phyloP scores from a whole-genome alignment of 495 filamentous ascomycete species.

The Penicillium daleae region DNA sequence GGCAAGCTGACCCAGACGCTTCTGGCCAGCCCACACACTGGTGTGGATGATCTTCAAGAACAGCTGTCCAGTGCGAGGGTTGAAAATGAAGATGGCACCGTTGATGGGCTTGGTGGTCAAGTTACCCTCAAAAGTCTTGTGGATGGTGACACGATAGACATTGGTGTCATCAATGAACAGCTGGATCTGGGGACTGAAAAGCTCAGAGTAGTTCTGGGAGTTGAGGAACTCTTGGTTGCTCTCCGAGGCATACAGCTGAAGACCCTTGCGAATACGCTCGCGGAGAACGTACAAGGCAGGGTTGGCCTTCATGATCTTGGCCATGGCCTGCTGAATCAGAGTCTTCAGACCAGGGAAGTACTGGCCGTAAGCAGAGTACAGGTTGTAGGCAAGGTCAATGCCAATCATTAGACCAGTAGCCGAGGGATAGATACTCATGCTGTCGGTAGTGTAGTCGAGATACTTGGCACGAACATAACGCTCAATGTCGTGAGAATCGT shows the following conservation, averaged over 20 bases:
- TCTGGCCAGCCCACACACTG: slow-evolving; percentile 98
- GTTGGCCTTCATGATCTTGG: slow-evolving; percentile 99
- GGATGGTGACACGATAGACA: slow-evolving; percentile 98
- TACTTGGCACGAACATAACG: slow-evolving; percentile 98
- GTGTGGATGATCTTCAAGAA: slow-evolving; percentile 99
- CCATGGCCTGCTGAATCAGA: slow-evolving; percentile 97
- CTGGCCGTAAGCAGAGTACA: slow-evolving; percentile 96
- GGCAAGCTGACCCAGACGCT: slow-evolving; percentile 96
- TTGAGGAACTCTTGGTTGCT: slow-evolving; percentile 99
- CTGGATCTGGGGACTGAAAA: slow-evolving; percentile 99
- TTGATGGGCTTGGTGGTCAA: slow-evolving; percentile 99
- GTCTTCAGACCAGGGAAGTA: slow-evolving; percentile 98
- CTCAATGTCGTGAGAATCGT: slow-evolving; percentile 99
- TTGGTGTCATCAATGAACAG: slow-evolving; percentile 99
- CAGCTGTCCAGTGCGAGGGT: slow-evolving; percentile 93
- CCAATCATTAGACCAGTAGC: slow-evolving; percentile 98
- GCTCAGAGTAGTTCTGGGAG: slow-evolving; percentile 98
- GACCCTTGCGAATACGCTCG: slow-evolving; percentile 97
- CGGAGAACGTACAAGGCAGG: slow-evolving; percentile 94
- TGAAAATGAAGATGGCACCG: slow-evolving; percentile 99
- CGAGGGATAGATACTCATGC: slow-evolving; percentile 98
- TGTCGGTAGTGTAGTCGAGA: slow-evolving; percentile 97
- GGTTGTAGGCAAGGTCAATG: slow-evolving; percentile 96
- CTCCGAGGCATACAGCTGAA: slow-evolving; percentile 97
- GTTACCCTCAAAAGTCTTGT: slow-evolving; percentile 99